Base-by-base conservation (phyloP, 2,329 filamentous ascomycete species). In the Fusarium longipes region DNA sequence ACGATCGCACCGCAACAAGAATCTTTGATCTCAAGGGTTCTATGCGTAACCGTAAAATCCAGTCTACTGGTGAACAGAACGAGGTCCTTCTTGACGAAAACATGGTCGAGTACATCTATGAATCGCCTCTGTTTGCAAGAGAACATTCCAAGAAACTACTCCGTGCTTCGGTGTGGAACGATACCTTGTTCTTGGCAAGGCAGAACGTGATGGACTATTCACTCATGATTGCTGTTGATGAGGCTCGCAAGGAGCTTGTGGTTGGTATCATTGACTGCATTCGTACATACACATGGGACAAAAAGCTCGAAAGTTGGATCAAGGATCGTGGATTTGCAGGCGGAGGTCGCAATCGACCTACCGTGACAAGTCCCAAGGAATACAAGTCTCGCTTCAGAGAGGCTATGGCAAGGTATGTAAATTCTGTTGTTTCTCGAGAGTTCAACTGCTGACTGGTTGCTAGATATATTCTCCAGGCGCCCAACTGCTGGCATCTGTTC, bases 191-290 rank as follows among this genome's bases (percentile, higher is more conserved):
- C 81, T 82, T 99, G 51, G 93, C 92, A 45, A 89, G 93, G 36
- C 95, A 98, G 75, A 96, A 98, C 73, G 96, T 99, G 54, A 99
- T 99, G 96, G 96, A 99, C 80, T 99, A 99, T 81, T 96, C 91
- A 24, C 86, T 99, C 42, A 99, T 99, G 96, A 94, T 97, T 54
- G 96, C 95, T 1, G 96, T 99, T 42, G 95, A 99, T 74, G 96
- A 97, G 77, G 85, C 86, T 35, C 87, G 89, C 66, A 94, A 95
- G 73, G 95, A 99, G 79, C 87, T 99, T 15, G 93, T 98, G 15
- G 94, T 99, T 3, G 96, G 96, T 6, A 98, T 99, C 74, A 98
- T 99, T 68, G 95, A 99, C 77, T 98, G 96, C 77, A 98, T 99
- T 70, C 89, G 96, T 55, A 99, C 96, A 0, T 99, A 98, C 77